phyloP scores from a whole-genome alignment of 139 green algal genomes.

The Chlorella sp. region DNA sequence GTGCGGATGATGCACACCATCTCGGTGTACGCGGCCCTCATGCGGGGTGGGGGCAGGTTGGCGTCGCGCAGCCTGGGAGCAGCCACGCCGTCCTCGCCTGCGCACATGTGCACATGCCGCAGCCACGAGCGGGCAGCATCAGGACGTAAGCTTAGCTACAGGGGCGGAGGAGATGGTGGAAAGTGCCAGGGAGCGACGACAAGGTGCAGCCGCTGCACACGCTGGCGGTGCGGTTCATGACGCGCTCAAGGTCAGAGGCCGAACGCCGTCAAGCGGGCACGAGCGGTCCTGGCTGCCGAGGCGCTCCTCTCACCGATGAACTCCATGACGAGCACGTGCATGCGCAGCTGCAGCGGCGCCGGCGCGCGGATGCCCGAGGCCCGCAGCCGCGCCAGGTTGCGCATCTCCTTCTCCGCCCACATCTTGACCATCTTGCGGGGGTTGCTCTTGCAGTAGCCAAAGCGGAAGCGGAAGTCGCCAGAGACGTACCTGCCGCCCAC shows the following conservation, averaged over 20 bases:
- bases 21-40: constrained; percentile 64
- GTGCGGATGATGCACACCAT: constrained; percentile 61
- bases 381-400: constrained; percentile 79
- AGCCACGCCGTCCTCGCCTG: constrained; percentile 61
- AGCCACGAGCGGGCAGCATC: no score
- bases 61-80: constrained; percentile 89
- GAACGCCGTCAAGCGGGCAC: no score
- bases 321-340: constrained; percentile 95
- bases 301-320: constrained; percentile 77
- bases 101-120: no score
- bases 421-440: constrained; percentile 98
- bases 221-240: no score
- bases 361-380: constrained; percentile 72
- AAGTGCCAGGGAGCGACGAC: no score
- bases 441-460: constrained; percentile 92
- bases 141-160: no score
- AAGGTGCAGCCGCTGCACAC: no score
- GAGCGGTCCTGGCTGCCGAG: no score
- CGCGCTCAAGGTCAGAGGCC: no score
- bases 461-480: constrained; percentile 91
- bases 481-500: constrained; percentile 96
- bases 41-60: constrained; percentile 50
- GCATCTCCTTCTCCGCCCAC: constrained; percentile 99
- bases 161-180: no score
- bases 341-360: constrained; percentile 74